phyloP scores from a whole-genome alignment of 2,329 filamentous ascomycete genomes.

The Dactylellina leptospora region DNA sequence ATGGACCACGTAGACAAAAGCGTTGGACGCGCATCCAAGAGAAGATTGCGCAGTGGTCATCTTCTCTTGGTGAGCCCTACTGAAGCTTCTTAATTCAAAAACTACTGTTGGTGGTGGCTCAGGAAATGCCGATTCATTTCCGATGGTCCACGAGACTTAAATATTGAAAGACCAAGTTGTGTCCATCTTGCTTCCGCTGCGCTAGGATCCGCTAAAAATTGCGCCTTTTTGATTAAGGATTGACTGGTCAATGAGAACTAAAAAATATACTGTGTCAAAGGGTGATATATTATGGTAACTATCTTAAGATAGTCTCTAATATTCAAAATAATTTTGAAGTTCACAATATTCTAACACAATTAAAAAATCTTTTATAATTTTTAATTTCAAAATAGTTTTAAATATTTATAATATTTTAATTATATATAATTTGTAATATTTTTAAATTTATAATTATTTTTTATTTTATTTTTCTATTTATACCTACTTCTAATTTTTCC shows the following conservation, averaged over 20 bases:
- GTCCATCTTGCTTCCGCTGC: not conserved
- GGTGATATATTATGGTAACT: not conserved
- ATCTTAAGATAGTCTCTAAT: too few relatives aligned
- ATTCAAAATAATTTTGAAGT: not conserved
- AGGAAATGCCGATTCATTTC: not conserved
- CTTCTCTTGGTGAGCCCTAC: too few relatives aligned
- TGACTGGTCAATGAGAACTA: not conserved
- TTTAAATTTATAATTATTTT: conserved; percentile 9
- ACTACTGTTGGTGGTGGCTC: not conserved
- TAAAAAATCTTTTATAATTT: not conserved
- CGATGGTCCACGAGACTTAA: not conserved
- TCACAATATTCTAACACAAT: conserved; percentile 1
- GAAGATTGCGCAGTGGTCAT: not conserved
- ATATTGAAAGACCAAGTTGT: not conserved
- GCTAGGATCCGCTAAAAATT: not conserved
- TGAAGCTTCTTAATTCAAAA: too few relatives aligned
- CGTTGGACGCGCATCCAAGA: not conserved
- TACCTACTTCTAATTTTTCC: not conserved
- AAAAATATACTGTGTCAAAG: not conserved
- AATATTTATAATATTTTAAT: conserved; percentile 5
- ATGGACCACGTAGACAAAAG: not conserved
- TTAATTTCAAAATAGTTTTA: not conserved
- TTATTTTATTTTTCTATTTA: conserved; percentile 17
- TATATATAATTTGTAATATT: not conserved
- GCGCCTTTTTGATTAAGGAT: not conserved